Conservation (phyloP, 768 basidiomycete genomes). For the Cubamyces lactineus region DNA sequence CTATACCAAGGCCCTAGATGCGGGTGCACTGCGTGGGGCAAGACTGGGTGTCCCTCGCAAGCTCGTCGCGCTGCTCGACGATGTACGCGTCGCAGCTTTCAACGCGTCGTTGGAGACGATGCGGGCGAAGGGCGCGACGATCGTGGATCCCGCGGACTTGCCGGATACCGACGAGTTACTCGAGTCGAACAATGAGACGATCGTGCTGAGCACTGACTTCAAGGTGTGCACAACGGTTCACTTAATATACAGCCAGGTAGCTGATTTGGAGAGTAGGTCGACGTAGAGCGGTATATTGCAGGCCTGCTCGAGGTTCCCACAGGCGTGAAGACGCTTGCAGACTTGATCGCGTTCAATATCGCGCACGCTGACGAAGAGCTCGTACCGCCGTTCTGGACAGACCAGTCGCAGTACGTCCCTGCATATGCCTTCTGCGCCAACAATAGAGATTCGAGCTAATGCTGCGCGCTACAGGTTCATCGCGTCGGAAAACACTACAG, state of each 20-base stretch:
- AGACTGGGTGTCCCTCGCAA: conserved; percentile 48
- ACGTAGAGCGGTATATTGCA: conserved; percentile 52
- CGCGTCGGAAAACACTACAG: conserved; percentile 27
- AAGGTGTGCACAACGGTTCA: conserved; percentile 43
- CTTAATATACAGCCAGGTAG: background rate
- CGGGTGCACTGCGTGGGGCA: conserved; percentile 47
- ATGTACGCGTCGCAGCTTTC: conserved; percentile 40
- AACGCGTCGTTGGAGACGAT: conserved; percentile 43
- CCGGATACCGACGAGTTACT: conserved; percentile 53
- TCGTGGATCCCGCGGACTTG: conserved; percentile 65
- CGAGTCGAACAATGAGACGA: conserved; percentile 52
- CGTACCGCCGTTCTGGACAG: conserved; percentile 37
- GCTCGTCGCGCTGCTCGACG: conserved; percentile 34
- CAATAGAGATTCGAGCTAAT: background rate
- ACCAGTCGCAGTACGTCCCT: conserved; percentile 39
- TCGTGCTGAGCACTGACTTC: conserved; percentile 59
- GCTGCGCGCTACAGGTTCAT: conserved; percentile 22
- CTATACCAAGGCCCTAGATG: conserved; percentile 53
- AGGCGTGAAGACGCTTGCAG: conserved; percentile 55
- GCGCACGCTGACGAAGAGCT: conserved; percentile 55
- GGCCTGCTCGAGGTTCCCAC: conserved; percentile 54
- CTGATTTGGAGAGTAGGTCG: conserved; percentile 41
- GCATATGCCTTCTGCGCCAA: background rate
- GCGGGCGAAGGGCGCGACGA: conserved; percentile 44
- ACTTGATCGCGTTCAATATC: conserved; percentile 60